Base-by-base conservation (phyloP, 1,284 basidiomycete genomes). In the Hypsizygus ulmarius region DNA sequence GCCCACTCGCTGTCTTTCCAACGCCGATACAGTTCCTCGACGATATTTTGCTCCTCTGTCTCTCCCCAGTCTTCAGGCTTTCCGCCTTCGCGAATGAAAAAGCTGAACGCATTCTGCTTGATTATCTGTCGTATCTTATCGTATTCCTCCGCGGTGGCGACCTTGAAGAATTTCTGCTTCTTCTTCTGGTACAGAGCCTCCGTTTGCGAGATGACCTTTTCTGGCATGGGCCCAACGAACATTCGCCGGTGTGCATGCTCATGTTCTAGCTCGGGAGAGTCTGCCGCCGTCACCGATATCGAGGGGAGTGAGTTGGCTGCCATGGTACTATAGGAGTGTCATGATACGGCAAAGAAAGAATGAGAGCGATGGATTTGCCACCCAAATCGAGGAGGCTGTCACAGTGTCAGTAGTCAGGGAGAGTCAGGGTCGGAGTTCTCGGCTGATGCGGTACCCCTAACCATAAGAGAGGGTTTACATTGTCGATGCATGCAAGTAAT, bases 1-100 rank as follows among this genome's bases (percentile, higher is more conserved):
- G 74, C 78, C 85, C 86, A 89, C 47, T 82, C 79, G 48, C 78
- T 85, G 39, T 81, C 73, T 53, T 69, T 71, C 84, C 86, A 89
- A n/a, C 71, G 69, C 40, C 65, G 64, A 45, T 77, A 64, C 69
- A 89, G 75, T 55, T 84, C 81, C 49, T 78, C 72, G 3, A 75
- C 68, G 6, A 79, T 59, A 53, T 66, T 67, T 42, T 69, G 65
- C 54, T 82, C 79, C 47, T 77, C 67, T 15, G 71, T 65, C 41
- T 81, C 79, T 25, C 72, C 74, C 87, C 87, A 90, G 53, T 86
- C 77, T 51, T 86, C 79, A 27, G 65, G 65, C 16, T 69, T 71
- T 18, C 86, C 84, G 10, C 85, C 86, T 45, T 78, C 68, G 38
- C 71, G 70, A 33, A 87, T 59, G 59, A 87, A 88, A 59, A 84